Evolutionary conservation across 352 stramenopile genomes (phyloP).

Genomic region (Phytopythium oedochilum): DNA sequence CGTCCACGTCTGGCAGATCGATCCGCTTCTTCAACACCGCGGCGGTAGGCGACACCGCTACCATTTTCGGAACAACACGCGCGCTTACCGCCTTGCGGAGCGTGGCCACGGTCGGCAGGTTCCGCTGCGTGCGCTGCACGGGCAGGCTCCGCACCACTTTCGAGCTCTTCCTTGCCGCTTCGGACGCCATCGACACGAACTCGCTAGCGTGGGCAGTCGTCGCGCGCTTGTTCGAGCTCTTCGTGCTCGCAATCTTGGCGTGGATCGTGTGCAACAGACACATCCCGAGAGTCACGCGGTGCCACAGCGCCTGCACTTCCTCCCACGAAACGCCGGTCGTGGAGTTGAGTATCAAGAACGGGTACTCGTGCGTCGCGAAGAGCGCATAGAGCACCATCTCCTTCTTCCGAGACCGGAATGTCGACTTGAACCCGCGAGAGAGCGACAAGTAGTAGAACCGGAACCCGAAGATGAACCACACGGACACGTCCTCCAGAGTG

Average conservation of each 20-base stretch:
- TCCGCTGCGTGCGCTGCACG: too few species aligned
- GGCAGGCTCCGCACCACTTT: too few species aligned
- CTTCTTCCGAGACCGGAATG: slow-evolving; percentile 10
- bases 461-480: slow-evolving; percentile 27
- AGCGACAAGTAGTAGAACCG: slow-evolving; percentile 12
- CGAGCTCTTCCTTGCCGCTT: too few species aligned
- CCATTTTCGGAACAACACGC: not conserved
- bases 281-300: slow-evolving; percentile 16
- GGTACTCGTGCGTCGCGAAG: slow-evolving; percentile 29
- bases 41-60: not conserved
- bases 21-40: not conserved
- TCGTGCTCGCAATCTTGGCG: not conserved
- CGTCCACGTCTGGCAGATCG: too few species aligned
- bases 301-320: slow-evolving; percentile 25
- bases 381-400: slow-evolving; percentile 25
- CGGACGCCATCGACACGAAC: too few species aligned
- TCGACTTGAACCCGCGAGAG: slow-evolving; percentile 7
- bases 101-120: not conserved
- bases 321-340: slow-evolving; percentile 20
- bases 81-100: not conserved
- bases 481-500: slow-evolving; percentile 14
- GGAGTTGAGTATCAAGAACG: slow-evolving; percentile 20
- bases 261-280: slow-evolving; percentile 21
- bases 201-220: too few species aligned
- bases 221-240: not conserved